Base-by-base conservation (phyloP, 371 early-diverging fungal genomes). In the Mucor piriformis region DNA sequence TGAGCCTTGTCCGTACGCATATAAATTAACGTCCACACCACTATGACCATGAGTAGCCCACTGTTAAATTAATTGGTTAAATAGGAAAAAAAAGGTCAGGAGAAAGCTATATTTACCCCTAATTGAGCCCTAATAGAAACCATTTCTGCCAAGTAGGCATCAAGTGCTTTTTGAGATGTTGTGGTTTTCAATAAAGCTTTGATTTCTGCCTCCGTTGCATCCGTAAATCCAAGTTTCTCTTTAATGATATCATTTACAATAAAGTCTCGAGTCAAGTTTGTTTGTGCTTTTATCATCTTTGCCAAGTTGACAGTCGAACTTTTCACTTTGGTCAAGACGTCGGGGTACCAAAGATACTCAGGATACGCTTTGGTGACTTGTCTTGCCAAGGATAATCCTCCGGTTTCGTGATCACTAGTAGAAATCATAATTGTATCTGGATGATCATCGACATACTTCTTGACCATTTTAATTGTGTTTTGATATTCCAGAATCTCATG, bases 31-130 rank as follows among this genome's bases (percentile, higher is more conserved):
- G 77, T 96, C 97, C 6, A 95, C 92, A 3, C 90, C 95, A 18
- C 95, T 91, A 58, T 97, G 97, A 0, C 96, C 96, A 65, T 91
- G 89, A 0, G 95, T 95, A 4, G 92, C 80, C 95, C 95, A 98
- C 59, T 89, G 55, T 40, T 44, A 37, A 2, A 34, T 20, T 3
- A 18, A 50, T 29, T 13, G 20, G 21, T 46, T 43, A 32, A 18
- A 38, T 21, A 20, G 20, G 50, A 15, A 29, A 6, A 3, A 23
- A 16, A 6, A 37, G 13, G 20, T 4, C 46, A 5, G 4, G 3
- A 3, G 21, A 24, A 20, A 23, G 12, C 2, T 25, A 24, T 43
- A 20, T 50, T 66, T 81, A 84, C 84, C 53, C 92, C 92, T 37
- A 92, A 47, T 38, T 79, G 76, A 7, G 95, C 93, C 2, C 92